Evolutionary conservation across 2,329 filamentous ascomycete genomes (phyloP), one percentile per base, ranked within the genome.

Genomic region (Fusarium redolens): DNA sequence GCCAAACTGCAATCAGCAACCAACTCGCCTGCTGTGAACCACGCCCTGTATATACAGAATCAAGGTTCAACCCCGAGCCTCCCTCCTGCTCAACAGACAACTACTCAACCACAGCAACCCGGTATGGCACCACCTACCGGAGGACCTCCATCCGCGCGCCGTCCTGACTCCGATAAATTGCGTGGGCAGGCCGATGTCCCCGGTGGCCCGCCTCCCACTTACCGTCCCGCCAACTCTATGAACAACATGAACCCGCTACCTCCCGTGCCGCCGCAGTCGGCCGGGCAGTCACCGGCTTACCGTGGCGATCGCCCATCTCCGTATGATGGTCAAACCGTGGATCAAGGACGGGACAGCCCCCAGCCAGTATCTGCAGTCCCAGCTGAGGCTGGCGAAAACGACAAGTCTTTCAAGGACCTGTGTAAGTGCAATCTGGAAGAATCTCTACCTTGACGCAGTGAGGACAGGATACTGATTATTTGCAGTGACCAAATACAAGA

Each of bases 401-500:
- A 90, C 30, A 89, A 89, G 78, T 82, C 85, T 45, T 86, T 89
- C 68, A 90, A 90, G 70, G 88, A 90, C 60, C 79, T 91, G 50
- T 80, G 88, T 90, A 85, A 71, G 85, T 81, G 41, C 65, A 68
- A 68, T 44, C 33, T 33, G 17, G 30, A 28, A 31, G 31, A n/a
- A 43, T 50, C 15, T 20, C 22, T 30, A 41, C 28, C 25, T n/a
- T 11, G 33, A 15, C 54, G 38, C 25, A 51, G 52, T 17, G 13
- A 48, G 30, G 18, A 59, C n/a, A 38, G 45, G 47, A 52, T 59
- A 54, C 63, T 71, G 33, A 74, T 70, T 7, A 48, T 83, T 28
- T 79, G 58, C 72, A 97, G 95, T 96, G 79, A 91, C 90, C 75
- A 99, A 99, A 85, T 99, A 99, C 81, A 97, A 97, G 81, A 97